Conservation (phyloP, 495 filamentous ascomycete genomes). For the Rhypophila decipiens region DNA sequence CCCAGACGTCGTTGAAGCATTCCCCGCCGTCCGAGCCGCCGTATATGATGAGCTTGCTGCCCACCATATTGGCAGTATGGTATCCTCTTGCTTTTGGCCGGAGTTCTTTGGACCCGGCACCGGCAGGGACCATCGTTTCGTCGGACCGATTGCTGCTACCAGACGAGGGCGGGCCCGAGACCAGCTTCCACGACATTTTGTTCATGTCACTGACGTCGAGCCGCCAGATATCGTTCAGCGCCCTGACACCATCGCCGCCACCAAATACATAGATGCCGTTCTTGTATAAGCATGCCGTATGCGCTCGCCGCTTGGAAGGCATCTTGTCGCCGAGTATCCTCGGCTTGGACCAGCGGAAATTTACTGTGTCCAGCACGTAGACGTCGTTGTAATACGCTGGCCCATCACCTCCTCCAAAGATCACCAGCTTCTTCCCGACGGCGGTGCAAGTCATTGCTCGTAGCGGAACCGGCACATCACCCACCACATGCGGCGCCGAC, state of each 20-base stretch:
- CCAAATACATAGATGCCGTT: constrained; percentile 64
- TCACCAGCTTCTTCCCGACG: constrained; percentile 58
- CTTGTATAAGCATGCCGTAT: constrained; percentile 60
- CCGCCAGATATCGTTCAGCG: constrained; percentile 62
- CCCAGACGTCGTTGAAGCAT: constrained; percentile 64
- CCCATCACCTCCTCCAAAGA: constrained; percentile 61
- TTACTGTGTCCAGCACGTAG: constrained; percentile 60
- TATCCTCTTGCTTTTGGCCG: constrained; percentile 57
- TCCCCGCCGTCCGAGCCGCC: constrained; percentile 60
- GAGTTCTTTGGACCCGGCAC: constrained; percentile 19
- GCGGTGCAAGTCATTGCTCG: constrained; percentile 63
- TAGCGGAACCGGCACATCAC: constrained; percentile 54
- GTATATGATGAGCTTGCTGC: constrained; percentile 59
- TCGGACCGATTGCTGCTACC: constrained; percentile 5
- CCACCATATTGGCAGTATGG: constrained; percentile 65
- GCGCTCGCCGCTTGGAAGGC: constrained; percentile 52
- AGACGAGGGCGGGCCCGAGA: constrained; percentile 34
- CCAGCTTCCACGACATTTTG: constrained; percentile 58
- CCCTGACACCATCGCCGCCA: constrained; percentile 57
- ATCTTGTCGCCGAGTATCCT: constrained; percentile 44
- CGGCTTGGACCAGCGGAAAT: constrained; percentile 53
- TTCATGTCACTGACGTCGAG: constrained; percentile 56
- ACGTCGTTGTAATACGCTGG: constrained; percentile 64
- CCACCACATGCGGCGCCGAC: constrained; percentile 51
- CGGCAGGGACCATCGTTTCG: not conserved